These are phyloP conservation scores for Ulota crispa DNA, from an alignment of 225 moss, liverwort and hornwort genomes.

Conservation along the genomic window DNA sequence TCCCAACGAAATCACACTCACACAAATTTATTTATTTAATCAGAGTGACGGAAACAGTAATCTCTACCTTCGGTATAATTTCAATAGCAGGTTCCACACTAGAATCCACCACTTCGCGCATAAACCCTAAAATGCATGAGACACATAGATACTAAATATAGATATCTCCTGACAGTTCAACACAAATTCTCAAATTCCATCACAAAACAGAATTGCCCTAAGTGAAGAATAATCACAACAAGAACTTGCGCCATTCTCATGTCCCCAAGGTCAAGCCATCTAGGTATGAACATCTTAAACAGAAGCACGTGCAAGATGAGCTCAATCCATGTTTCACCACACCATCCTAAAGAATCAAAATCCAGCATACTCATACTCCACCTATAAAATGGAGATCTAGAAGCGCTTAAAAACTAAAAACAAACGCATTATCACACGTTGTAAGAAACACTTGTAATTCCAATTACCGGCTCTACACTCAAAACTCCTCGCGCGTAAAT, in stretches of 20 bases:
- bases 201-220: not conserved
- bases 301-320: not conserved
- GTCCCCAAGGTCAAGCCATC: not conserved
- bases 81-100: not conserved
- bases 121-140: not conserved
- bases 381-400: not conserved
- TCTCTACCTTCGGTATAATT: not conserved
- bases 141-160: not conserved
- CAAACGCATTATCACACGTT: no score
- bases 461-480: not conserved
- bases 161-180: not conserved
- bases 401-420: not conserved
- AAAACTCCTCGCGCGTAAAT: not conserved
- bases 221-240: not conserved
- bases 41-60: not conserved
- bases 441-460: not conserved
- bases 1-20: not conserved
- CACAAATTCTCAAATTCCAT: not conserved
- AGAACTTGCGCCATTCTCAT: not conserved
- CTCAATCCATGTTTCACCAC: not conserved
- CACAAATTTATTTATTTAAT: no score
- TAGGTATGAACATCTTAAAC: not conserved
- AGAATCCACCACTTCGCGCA: not conserved
- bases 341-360: not conserved
- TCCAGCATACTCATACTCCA: not conserved